Base-by-base conservation (phyloP, 495 filamentous ascomycete genomes). In the Clavariopsis aquatica region DNA sequence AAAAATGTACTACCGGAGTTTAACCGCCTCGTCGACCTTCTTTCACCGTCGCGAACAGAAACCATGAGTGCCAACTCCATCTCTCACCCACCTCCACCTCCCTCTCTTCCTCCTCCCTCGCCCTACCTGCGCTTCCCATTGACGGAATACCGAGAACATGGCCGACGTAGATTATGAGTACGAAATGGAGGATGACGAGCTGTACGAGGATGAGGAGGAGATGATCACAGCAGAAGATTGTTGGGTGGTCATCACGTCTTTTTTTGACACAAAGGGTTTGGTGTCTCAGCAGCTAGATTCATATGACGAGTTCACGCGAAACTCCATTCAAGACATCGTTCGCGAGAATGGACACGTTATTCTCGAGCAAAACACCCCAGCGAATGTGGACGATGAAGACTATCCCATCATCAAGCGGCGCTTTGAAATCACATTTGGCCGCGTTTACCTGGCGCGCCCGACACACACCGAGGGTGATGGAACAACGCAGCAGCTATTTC, bases 241-340 rank as follows among this genome's bases (percentile, higher is more conserved):
- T 78, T 99, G 94, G 94, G 88, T 88, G 49, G 95, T 98, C 71
- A 96, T 99, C 73, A 89, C 89, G 27, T 88, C 95, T 1, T 98
- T 97, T 80, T 98, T 99, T 78, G 91, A 96, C 63, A 80, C 81
- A 49, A 97, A 97, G 78, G 93, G 95, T 70, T 84, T 99, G 22
- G 95, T 98, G 12, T 96, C 95, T 2, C 95, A 98, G 74, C 94
- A 99, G 78, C 84, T 98, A 62, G 93, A 98, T 74, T 99, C 94
- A 1, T 99, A 96, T 80, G 90, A 99, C 78, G 92, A 97, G 72
- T 99, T 99, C 72, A 89, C 93, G 51, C 84, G 85, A 34, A 90
- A 88, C 2, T 96, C 94, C 0, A 93, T 98, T 79, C 91, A 96
- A 68, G 90, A 96, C 64, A 83, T 98, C 57, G 86, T 98, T 26